Evolutionary conservation across 306 rosid genomes (phyloP).

Genomic region (Vicia faba): DNA sequence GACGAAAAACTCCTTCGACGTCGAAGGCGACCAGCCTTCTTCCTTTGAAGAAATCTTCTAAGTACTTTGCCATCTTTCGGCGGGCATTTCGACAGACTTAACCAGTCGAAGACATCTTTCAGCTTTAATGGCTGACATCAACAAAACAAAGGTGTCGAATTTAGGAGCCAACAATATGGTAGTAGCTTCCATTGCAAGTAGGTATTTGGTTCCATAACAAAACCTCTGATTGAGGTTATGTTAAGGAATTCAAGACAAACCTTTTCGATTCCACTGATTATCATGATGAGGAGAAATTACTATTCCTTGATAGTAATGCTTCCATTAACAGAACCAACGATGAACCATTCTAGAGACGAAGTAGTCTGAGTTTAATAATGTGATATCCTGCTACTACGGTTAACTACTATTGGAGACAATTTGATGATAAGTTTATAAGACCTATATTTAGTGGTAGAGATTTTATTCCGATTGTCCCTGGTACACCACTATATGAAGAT

Average conservation of each 20-base stretch:
- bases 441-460: conserved; percentile 88
- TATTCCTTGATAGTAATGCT: conserved; percentile 40
- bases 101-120: no score
- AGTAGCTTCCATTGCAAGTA: conserved; percentile 31
- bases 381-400: conserved; percentile 59
- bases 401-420: conserved; percentile 77
- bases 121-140: no score
- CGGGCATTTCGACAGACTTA: no score
- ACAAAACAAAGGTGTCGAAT: no score
- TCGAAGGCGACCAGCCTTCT: no score
- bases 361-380: conserved; percentile 50
- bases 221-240: conserved; percentile 69
- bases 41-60: no score
- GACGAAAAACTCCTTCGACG: no score
- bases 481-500: conserved; percentile 39
- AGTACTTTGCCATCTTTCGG: no score
- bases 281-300: conserved; percentile 52
- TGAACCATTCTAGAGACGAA: conserved; percentile 19
- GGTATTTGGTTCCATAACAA: conserved; percentile 83
- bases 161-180: no score
- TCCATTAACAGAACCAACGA: conserved; percentile 38
- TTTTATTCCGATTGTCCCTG: conserved; percentile 61
- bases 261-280: conserved; percentile 42
- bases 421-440: conserved; percentile 80
- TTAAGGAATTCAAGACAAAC: conserved; percentile 45